Evolutionary conservation across 108 stramenopile species (phyloP).

Genomic region (Skeletonema potamos): DNA sequence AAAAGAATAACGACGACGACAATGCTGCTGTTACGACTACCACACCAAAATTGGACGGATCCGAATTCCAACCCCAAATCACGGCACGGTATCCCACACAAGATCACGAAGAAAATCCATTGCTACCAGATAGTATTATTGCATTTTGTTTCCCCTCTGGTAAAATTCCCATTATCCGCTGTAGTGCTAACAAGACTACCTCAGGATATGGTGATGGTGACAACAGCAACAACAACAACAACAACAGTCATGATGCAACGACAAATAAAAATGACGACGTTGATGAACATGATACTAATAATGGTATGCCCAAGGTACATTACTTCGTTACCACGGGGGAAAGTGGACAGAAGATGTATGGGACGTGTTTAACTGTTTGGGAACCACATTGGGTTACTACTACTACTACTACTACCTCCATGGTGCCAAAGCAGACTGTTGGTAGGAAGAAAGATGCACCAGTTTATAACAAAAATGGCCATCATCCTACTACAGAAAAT

Average conservation of each 20-base stretch:
- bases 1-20: too few relatives aligned
- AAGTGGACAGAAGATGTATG: slow-evolving; percentile 79
- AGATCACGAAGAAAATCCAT: slow-evolving; percentile 69
- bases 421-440: neutral
- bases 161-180: slow-evolving; percentile 50
- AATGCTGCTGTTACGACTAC: neutral
- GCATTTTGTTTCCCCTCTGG: slow-evolving; percentile 81
- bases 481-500: slow-evolving; percentile 2
- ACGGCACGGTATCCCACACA: slow-evolving; percentile 76
- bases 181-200: too few relatives aligned
- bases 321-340: slow-evolving; percentile 86
- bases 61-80: slow-evolving; percentile 64
- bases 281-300: too few relatives aligned
- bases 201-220: neutral
- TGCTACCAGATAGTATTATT: slow-evolving; percentile 72
- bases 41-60: slow-evolving; percentile 9
- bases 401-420: too few relatives aligned
- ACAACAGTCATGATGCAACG: too few relatives aligned
- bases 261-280: too few relatives aligned
- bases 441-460: slow-evolving; percentile 20
- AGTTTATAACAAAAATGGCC: slow-evolving; percentile 27
- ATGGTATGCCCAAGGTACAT: slow-evolving; percentile 76
- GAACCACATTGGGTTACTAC: slow-evolving; percentile 66
- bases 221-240: too few relatives aligned
- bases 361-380: slow-evolving; percentile 78